Conservation (phyloP, 176 grass and related monocot species). For the Guadua angustifolia region DNA sequence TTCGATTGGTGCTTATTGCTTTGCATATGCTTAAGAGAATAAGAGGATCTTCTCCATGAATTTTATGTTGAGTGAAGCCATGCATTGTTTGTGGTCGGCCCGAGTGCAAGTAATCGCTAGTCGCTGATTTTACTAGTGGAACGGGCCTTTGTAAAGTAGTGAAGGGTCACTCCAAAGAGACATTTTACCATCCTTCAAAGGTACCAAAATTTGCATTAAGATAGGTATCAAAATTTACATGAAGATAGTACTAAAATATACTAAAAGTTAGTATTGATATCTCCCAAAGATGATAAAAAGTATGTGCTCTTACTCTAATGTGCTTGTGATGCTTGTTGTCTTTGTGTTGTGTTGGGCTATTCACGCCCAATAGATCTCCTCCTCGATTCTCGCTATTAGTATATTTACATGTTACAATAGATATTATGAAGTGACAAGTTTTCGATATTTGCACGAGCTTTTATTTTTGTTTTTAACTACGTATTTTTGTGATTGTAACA, state of each 20-base stretch:
- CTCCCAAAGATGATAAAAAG: too few species aligned
- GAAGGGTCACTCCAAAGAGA: not conserved
- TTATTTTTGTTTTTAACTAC: too few species aligned
- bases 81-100: not conserved
- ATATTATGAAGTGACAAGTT: too few species aligned
- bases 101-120: not conserved
- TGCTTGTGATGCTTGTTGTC: not conserved
- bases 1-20: not conserved
- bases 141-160: not conserved
- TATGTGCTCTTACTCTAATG: too few species aligned
- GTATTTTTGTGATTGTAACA: not conserved
- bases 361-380: not conserved
- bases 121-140: not conserved
- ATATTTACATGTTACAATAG: too few species aligned
- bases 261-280: too few species aligned
- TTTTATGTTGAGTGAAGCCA: not conserved
- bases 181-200: too few species aligned
- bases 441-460: too few species aligned
- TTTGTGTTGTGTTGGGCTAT: not conserved
- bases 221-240: too few species aligned
- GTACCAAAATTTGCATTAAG: too few species aligned
- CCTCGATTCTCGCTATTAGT: not conserved
- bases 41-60: not conserved
- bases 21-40: not conserved
- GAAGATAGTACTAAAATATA: too few species aligned